phyloP scores from a whole-genome alignment of 1,284 basidiomycete genomes.

The Fereydounia khargensis region DNA sequence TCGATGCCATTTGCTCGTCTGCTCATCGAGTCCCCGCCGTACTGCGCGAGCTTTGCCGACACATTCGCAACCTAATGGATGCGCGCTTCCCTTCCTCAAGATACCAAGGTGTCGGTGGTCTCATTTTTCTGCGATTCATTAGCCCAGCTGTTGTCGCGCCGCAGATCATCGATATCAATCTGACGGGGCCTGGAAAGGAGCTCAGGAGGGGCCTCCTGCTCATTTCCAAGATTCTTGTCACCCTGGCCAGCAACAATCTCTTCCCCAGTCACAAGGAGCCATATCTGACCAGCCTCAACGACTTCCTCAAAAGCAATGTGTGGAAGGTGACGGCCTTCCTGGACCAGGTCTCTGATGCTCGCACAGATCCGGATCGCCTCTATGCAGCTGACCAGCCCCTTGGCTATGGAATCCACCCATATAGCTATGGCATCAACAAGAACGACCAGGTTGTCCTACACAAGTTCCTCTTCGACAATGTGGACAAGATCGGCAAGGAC shows the following conservation, averaged over 20 bases:
- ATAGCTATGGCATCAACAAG: constrained; percentile 44
- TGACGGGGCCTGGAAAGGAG: constrained; percentile 40
- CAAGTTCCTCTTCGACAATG: constrained; percentile 43
- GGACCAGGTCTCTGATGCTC: constrained; percentile 47
- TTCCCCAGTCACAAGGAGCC: constrained; percentile 51
- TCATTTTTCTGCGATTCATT: constrained; percentile 53
- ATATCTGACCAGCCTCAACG: constrained; percentile 50
- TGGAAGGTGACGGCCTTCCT: constrained; percentile 50
- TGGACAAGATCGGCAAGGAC: constrained; percentile 45
- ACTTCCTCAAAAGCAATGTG: constrained; percentile 49
- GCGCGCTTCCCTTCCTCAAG: constrained; percentile 44
- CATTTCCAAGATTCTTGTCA: constrained; percentile 52
- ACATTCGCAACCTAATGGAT: constrained; percentile 48
- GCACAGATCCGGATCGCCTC: constrained; percentile 47
- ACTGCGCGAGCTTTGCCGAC: constrained; percentile 50
- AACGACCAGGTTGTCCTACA: constrained; percentile 40
- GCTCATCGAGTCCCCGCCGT: constrained; percentile 49
- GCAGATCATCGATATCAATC: constrained; percentile 51
- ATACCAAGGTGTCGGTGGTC: constrained; percentile 51
- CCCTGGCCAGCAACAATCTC: constrained; percentile 47
- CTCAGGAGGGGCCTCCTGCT: constrained; percentile 44
- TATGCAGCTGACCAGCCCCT: constrained; percentile 51
- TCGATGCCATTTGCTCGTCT: constrained; percentile 50
- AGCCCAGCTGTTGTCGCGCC: constrained; percentile 49
- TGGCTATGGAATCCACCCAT: constrained; percentile 47